Evolutionary conservation across 2,329 filamentous ascomycete species (phyloP).

Genomic region (Pseudogymnoascus verrucosus): DNA sequence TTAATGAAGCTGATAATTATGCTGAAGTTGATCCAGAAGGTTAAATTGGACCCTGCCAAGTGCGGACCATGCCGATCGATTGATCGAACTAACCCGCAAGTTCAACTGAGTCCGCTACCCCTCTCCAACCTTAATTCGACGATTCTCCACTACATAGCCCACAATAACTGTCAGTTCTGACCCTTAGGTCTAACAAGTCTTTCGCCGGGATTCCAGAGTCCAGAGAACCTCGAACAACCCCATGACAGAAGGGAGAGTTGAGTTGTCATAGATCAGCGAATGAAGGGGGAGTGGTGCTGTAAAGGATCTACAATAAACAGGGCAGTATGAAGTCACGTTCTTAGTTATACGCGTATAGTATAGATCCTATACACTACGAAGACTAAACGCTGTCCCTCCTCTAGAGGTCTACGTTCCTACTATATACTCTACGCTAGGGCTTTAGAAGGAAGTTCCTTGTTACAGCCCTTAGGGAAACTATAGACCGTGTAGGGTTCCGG

Average conservation of each 20-base stretch:
- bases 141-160: neutral
- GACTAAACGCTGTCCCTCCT: too few relatives aligned
- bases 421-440: too few relatives aligned
- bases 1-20: neutral
- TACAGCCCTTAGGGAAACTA: too few relatives aligned
- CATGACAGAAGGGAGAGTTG: neutral
- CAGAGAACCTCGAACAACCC: neutral
- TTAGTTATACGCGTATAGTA: too few relatives aligned
- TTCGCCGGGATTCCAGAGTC: neutral
- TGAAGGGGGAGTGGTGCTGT: neutral
- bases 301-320: too few relatives aligned
- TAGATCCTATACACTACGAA: too few relatives aligned
- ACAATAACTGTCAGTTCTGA: neutral
- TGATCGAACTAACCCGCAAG: neutral
- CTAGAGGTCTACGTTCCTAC: too few relatives aligned
- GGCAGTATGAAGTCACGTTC: too few relatives aligned
- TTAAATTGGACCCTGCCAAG: neutral
- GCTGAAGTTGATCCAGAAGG: neutral
- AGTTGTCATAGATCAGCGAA: neutral
- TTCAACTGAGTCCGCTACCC: neutral
- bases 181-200: neutral
- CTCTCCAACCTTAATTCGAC: neutral
- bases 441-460: too few relatives aligned
- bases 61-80: neutral
- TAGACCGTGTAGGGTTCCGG: too few relatives aligned